Percentiles rank a stretch among this genome's conserved stretches.
These are phyloP conservation scores for Piper betle DNA, from an alignment of 164 flowering plant species.

Conservation along the genomic window DNA sequence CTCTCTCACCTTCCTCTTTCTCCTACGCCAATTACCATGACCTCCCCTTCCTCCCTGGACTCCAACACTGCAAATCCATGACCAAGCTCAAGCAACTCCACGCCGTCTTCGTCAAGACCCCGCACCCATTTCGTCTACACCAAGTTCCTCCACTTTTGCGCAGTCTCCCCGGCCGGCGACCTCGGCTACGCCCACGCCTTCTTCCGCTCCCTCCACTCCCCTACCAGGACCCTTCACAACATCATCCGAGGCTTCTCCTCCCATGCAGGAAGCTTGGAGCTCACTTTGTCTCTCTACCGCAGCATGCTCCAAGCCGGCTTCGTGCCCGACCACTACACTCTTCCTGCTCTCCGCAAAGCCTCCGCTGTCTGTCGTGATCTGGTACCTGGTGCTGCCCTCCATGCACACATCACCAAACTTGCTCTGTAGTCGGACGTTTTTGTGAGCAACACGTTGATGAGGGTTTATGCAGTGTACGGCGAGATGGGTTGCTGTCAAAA, in stretches of 20 bases:
- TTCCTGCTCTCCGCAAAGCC: slow-evolving; percentile 11
- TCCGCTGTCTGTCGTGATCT: slow-evolving; percentile 5
- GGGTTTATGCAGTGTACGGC: slow-evolving; percentile 11
- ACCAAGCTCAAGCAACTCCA: slow-evolving; percentile 12
- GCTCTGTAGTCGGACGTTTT: slow-evolving; percentile 8
- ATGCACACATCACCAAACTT: slow-evolving; percentile 8
- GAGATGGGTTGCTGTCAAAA: slow-evolving; percentile 2
- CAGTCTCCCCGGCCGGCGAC: slow-evolving; percentile 7
- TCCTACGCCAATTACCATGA: not conserved
- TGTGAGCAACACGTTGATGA: slow-evolving; percentile 10
- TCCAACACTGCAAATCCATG: slow-evolving; percentile 11
- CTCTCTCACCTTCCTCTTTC: slow-evolving; percentile 2
- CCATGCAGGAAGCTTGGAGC: not conserved
- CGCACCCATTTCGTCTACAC: slow-evolving; percentile 10
- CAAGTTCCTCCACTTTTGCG: slow-evolving; percentile 9
- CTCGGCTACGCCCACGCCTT: slow-evolving; percentile 9
- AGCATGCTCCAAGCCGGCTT: slow-evolving; percentile 6
- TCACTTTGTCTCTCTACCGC: slow-evolving; percentile 4
- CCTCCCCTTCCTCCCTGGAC: slow-evolving; percentile 6
- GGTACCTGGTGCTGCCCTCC: slow-evolving; percentile 7
- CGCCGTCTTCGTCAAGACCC: slow-evolving; percentile 6
- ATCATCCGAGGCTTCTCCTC: slow-evolving; percentile 10
- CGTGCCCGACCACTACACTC: slow-evolving; percentile 10
- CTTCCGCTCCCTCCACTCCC: slow-evolving; percentile 1
- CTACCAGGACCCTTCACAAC: slow-evolving; percentile 5